These are phyloP conservation scores for Sarocladium strictum DNA, from an alignment of 2,329 filamentous ascomycete species.

Conservation along the genomic window DNA sequence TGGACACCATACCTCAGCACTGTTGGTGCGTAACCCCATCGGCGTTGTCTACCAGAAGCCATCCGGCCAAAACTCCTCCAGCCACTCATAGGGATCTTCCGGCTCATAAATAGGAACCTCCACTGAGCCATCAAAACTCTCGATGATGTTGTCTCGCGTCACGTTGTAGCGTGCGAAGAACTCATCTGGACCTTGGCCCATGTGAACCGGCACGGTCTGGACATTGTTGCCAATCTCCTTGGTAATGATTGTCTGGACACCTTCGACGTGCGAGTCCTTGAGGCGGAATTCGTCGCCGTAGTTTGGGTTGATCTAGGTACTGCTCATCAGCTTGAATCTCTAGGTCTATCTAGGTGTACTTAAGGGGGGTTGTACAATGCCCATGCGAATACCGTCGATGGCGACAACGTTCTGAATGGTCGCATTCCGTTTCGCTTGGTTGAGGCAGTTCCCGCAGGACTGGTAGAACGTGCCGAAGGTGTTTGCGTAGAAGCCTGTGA, in stretches of 20 bases:
- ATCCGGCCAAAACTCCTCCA: constrained; percentile 41
- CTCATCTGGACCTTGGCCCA: constrained; percentile 21
- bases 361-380: too few relatives aligned
- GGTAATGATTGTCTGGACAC: constrained; percentile 18
- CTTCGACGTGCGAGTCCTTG: constrained; percentile 20
- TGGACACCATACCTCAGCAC: too few relatives aligned
- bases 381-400: constrained; percentile 15
- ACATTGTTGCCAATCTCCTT: constrained; percentile 25
- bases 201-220: constrained; percentile 19
- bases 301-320: constrained; percentile 26
- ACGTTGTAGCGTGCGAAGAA: constrained; percentile 22
- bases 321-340: too few relatives aligned
- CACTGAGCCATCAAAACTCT: constrained; percentile 17
- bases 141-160: constrained; percentile 20
- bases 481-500: constrained; percentile 23
- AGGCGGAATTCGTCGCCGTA: constrained; percentile 23
- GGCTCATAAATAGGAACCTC: constrained; percentile 18
- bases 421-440: constrained; percentile 15
- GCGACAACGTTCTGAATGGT: constrained; percentile 24
- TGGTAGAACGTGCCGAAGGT: constrained; percentile 24
- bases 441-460: constrained; percentile 23
- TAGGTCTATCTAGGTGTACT: too few relatives aligned
- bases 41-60: constrained; percentile 15
- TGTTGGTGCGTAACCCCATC: too few relatives aligned
- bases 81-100: constrained; percentile 44